Percentiles rank a stretch among this genome's conserved stretches.
Evolutionary conservation across 2,329 filamentous ascomycete genomes (phyloP).

Genomic region (Exutisphaerella laricina): DNA sequence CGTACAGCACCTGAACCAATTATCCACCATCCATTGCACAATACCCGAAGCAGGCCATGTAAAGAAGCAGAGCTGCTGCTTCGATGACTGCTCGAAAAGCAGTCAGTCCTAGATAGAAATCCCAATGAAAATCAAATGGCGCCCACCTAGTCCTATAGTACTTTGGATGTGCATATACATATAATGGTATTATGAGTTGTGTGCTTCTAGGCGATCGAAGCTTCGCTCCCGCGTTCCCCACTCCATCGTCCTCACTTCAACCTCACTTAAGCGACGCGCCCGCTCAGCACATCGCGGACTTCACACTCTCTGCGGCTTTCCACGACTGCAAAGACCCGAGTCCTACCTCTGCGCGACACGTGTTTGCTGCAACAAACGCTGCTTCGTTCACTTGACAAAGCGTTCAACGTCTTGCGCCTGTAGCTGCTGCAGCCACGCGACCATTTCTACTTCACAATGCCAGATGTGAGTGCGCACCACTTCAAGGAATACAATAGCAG

Average conservation of each 20-base stretch:
- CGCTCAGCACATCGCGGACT: neutral
- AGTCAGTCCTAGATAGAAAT: slow-evolving; percentile 22
- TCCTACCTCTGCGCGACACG: slow-evolving; percentile 11
- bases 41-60: slow-evolving; percentile 17
- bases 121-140: no score
- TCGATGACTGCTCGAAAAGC: slow-evolving; percentile 11
- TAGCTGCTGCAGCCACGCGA: slow-evolving; percentile 10
- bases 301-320: neutral
- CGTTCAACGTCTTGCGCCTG: slow-evolving; percentile 16
- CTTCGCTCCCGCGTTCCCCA: neutral
- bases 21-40: slow-evolving; percentile 19
- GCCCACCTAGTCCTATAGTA: no score
- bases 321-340: neutral
- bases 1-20: slow-evolving; percentile 17
- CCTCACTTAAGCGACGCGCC: neutral
- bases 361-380: slow-evolving; percentile 9
- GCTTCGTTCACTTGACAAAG: slow-evolving; percentile 13
- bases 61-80: slow-evolving; percentile 2
- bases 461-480: slow-evolving; percentile 33
- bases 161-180: no score
- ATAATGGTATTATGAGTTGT: no score
- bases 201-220: no score
- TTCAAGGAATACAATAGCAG: neutral
- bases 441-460: slow-evolving; percentile 28
- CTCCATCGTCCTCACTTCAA: neutral